Base-by-base conservation (phyloP, 768 basidiomycete genomes). In the Sistotremastrum niveocremeum region DNA sequence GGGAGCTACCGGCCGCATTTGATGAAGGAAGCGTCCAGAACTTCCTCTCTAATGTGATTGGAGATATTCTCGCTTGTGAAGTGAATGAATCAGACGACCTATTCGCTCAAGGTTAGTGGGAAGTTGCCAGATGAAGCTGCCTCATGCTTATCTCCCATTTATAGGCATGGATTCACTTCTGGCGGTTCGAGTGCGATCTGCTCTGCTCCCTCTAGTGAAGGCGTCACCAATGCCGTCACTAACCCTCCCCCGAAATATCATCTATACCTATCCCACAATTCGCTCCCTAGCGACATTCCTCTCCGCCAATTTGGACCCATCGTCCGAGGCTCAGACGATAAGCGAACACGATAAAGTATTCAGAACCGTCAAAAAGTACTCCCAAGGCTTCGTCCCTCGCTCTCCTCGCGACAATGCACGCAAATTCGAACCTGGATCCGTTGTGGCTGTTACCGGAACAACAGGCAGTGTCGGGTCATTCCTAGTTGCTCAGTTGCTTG, bases 261-360 rank as follows among this genome's bases (percentile, higher is more conserved):
- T 39, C n/a, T 46, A 46, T 31, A 46, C 37, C 30, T 41, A 40
- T 46, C 45, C 45, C n/a, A 46, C n/a, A n/a, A 46, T 46, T 5
- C 20, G 41, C 34, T 37, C 41, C n/a, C 45, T 46, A 20, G 36
- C 38, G 29, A 30, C 7, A 10, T 46, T 44, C 28, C 6, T 46
- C 8, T 12, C 35, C 12, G 20, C 28, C 32, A 7, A 6, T 34
- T 20, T 20, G 20, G 20, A 20, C 20, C 20, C 20, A 20, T 20
- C 20, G 20, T 20, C 20, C 20, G 20, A 20, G 20, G 20, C 20
- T 20, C 20, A 20, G 20, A 20, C 20, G 20, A 20, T 20, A 20
- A 20, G 20, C 20, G 20, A 20, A 20, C 20, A 20, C 20, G 20
- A 20, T 20, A 20, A 20, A 20, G 20, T 20, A 20, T 20, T 45